phyloP scores from a whole-genome alignment of 225 moss, liverwort and hornwort genomes.

The Marchantia polymorpha region DNA sequence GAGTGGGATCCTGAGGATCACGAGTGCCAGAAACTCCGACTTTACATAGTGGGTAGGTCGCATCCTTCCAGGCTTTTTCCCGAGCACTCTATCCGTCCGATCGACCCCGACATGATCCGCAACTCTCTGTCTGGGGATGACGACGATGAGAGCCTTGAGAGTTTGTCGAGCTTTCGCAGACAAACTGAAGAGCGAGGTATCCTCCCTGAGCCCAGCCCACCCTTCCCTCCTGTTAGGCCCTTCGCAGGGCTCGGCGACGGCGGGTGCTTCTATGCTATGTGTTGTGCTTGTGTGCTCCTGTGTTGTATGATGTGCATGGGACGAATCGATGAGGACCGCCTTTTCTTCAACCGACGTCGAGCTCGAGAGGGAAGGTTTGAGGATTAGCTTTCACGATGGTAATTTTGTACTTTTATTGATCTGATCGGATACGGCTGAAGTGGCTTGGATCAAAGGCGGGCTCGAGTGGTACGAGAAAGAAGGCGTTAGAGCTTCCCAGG shows the following conservation, averaged over 20 bases:
- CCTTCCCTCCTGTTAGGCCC: background rate
- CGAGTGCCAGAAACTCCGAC: background rate
- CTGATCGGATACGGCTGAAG: background rate
- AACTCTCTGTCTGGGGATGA: no score
- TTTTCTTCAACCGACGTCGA: background rate
- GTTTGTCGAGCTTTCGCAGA: no score
- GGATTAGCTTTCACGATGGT: background rate
- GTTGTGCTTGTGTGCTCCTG: background rate
- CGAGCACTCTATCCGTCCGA: no score
- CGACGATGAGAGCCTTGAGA: no score
- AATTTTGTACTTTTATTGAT: background rate
- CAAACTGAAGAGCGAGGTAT: no score
- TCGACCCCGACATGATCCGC: no score
- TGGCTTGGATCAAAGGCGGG: background rate
- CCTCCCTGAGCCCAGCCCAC: background rate
- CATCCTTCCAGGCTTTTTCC: no score
- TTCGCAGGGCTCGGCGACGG: background rate
- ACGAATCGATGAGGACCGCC: background rate
- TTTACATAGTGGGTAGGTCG: background rate
- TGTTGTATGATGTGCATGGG: background rate
- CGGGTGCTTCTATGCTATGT: background rate
- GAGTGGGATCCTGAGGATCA: slow-evolving; percentile 1
- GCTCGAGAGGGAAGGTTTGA: background rate
- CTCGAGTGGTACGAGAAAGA: background rate
- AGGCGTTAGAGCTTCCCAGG: background rate